Evolutionary conservation across 495 filamentous ascomycete species (phyloP).

Genomic region (Neurospora sublineolata): DNA sequence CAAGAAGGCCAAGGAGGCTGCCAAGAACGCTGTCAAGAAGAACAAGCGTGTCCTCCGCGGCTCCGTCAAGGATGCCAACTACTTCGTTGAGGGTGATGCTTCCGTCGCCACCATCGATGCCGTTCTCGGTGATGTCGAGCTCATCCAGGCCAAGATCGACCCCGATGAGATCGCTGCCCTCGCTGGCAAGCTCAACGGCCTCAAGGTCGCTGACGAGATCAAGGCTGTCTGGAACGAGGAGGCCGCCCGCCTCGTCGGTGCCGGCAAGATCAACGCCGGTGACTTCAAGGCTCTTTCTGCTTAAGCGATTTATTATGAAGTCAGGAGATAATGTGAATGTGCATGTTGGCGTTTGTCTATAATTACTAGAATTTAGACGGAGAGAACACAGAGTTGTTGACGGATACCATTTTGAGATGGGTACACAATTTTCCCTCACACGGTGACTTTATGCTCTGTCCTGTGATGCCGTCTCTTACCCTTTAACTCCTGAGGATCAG

Average conservation of each 20-base stretch:
- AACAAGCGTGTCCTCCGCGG: constrained; percentile 91
- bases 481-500: neutral
- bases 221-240: constrained; percentile 56
- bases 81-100: constrained; percentile 61
- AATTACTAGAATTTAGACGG: neutral
- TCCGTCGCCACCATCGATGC: constrained; percentile 63
- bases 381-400: neutral
- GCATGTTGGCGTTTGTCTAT: neutral
- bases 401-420: neutral
- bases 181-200: constrained; percentile 60
- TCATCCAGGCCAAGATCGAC: constrained; percentile 81
- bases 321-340: neutral
- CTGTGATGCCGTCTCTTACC: neutral
- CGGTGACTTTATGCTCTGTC: neutral
- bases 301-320: neutral
- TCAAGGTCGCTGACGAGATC: constrained; percentile 59
- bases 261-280: constrained; percentile 73
- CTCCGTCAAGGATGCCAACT: constrained; percentile 92
- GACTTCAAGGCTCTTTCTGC: constrained; percentile 42
- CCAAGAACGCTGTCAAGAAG: constrained; percentile 98
- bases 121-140: constrained; percentile 76
- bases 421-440: neutral
- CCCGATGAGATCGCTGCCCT: constrained; percentile 75
- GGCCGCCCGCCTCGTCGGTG: constrained; percentile 58
- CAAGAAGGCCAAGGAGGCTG: constrained; percentile 97